Evolutionary conservation across 2,329 filamentous ascomycete species (phyloP), one percentile per base, ranked within the genome.

Genomic region (Diplodia sapinea): DNA sequence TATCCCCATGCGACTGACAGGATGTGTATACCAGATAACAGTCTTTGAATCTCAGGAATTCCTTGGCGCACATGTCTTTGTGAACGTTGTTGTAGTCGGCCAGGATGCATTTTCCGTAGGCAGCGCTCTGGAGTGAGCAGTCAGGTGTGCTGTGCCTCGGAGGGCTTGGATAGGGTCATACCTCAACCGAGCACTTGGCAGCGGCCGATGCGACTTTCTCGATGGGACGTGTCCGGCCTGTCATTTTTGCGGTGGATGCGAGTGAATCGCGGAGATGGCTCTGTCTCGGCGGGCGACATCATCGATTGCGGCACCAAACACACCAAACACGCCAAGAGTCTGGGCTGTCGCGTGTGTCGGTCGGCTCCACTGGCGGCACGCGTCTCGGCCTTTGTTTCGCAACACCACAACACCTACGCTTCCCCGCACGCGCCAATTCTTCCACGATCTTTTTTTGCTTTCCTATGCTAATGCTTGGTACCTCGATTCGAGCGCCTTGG

Each of bases 21-120:
- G 1, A 4, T 23, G 38, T 1, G 15, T 2, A 9, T 83, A 97
- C 94, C 75, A 96, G 75, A 76, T 93, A 96, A 76, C 94, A 98
- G 72, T 96, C 85, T 78, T 96, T 97, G 59, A 98, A 79, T 71
- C 82, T 88, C 79, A 95, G 83, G 73, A 99, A 98, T 75, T 97
- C 93, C 68, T 88, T 88, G 4, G 85, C 84, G 75, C 95, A 99
- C 83, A 95, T 95, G 76, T 97, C 92, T 76, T 96, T 96, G 73
- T 93, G 87, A 3, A 97, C 88, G 4, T 93, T 88, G 76, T 94
- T 94, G 80, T 96, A 98, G 76, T 98, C 94, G 49, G 88, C 87
- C 62, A 94, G 86, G 71, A 99, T 89, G 77, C 95, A 99, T 83
- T 93, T 94, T 72, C 94, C 95, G 75, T 98, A 99, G 13, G 87